phyloP scores from a whole-genome alignment of 1,284 basidiomycete species.

The Irpex lacteus region DNA sequence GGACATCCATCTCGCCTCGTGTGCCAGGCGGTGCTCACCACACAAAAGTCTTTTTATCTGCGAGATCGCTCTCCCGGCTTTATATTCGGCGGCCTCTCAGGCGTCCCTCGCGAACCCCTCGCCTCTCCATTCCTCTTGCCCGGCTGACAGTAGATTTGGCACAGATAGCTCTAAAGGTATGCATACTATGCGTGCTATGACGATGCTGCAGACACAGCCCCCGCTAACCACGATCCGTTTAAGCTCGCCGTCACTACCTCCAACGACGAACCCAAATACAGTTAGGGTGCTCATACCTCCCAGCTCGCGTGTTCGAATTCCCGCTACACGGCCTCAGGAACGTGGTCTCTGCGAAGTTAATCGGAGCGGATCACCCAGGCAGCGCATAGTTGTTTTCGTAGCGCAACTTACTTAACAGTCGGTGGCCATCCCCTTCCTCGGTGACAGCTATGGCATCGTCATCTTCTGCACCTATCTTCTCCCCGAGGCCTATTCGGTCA shows the following conservation, averaged over 20 bases:
- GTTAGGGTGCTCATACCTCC: constrained; percentile 5
- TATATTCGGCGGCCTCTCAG: constrained; percentile 22
- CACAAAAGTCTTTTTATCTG: constrained; percentile 34
- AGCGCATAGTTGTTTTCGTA: not conserved
- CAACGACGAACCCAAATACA: constrained; percentile 7
- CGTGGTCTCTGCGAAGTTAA: not conserved
- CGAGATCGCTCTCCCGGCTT: constrained; percentile 30
- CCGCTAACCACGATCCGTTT: not conserved
- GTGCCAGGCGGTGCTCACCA: constrained; percentile 40
- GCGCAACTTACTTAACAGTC: no score
- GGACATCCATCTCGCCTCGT: constrained; percentile 70
- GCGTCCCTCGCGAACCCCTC: constrained; percentile 12
- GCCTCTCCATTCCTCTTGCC: constrained; percentile 4
- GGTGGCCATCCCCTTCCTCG: not conserved
- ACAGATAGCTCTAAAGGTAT: constrained; percentile 3
- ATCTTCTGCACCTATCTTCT: constrained; percentile 14
- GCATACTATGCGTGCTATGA: not conserved
- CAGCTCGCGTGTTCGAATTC: constrained; percentile 1
- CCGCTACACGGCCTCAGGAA: not conserved
- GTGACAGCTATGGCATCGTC: not conserved
- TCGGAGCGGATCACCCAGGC: not conserved
- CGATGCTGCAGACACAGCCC: not conserved
- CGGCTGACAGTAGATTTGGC: not conserved
- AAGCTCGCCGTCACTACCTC: not conserved
- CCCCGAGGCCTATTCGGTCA: constrained; percentile 21